These are phyloP conservation scores for Orbilia blumenaviensis DNA, from an alignment of 2,329 filamentous ascomycete species.

Conservation along the genomic window DNA sequence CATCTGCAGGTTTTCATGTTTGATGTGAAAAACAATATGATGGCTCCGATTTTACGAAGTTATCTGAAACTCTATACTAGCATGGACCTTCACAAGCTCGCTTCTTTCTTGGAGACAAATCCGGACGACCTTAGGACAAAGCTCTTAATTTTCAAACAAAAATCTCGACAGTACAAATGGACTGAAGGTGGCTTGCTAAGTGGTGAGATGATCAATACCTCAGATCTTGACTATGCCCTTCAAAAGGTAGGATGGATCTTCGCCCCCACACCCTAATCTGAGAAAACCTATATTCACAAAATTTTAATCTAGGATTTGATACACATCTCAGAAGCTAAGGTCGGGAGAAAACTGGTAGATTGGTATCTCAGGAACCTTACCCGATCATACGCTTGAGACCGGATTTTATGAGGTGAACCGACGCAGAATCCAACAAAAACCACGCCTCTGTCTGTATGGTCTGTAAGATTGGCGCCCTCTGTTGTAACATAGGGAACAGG, in stretches of 20 bases:
- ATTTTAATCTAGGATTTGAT: constrained; percentile 77
- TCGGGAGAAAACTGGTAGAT: constrained; percentile 94
- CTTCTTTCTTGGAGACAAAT: constrained; percentile 94
- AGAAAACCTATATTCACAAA: neutral
- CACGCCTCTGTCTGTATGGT: neutral
- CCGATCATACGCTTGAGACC: constrained; percentile 73
- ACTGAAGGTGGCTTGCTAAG: constrained; percentile 88
- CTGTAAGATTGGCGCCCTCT: neutral
- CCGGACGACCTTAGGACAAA: constrained; percentile 94
- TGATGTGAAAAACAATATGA: constrained; percentile 98
- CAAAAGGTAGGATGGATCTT: constrained; percentile 89
- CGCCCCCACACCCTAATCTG: constrained; percentile 33
- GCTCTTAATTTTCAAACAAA: constrained; percentile 97
- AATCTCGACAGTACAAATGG: constrained; percentile 95
- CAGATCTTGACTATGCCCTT: constrained; percentile 96
- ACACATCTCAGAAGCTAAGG: constrained; percentile 98
- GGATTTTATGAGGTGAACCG: neutral
- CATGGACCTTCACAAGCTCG: constrained; percentile 98
- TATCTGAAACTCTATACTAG: constrained; percentile 99
- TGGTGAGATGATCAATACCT: constrained; percentile 90
- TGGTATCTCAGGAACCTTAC: constrained; percentile 99
- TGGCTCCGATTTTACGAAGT: constrained; percentile 91
- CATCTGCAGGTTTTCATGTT: constrained; percentile 99
- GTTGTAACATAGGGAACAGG: neutral
- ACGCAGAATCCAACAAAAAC: neutral